phyloP scores from a whole-genome alignment of 805 yeast species.

The Metschnikowia lachancei region DNA sequence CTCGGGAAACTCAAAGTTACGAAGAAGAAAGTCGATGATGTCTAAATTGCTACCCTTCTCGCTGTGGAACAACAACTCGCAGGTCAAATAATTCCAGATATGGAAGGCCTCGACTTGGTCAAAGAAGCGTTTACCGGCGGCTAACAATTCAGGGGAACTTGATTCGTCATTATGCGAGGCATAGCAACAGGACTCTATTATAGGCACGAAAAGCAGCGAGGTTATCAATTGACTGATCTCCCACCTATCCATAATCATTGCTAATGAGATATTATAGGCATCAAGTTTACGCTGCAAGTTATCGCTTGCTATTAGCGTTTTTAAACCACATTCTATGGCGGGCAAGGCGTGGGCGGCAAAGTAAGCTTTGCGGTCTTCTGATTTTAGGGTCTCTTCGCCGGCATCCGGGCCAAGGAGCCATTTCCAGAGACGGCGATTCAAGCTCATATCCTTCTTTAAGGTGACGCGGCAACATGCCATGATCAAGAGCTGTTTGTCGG shows the following conservation, averaged over 20 bases:
- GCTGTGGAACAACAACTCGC: constrained; percentile 37
- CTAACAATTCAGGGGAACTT: constrained; percentile 40
- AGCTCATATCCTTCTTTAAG: constrained; percentile 84
- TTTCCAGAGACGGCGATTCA: constrained; percentile 89
- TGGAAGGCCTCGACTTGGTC: constrained; percentile 80
- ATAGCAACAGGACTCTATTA: constrained; percentile 48
- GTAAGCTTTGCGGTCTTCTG: constrained; percentile 38
- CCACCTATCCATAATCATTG: constrained; percentile 87
- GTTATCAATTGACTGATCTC: constrained; percentile 79
- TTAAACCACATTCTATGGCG: constrained; percentile 51
- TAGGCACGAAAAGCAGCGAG: constrained; percentile 66
- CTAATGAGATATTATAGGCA: constrained; percentile 60
- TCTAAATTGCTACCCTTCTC: constrained; percentile 35
- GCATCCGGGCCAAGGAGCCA: constrained; percentile 85
- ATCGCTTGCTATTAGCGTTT: constrained; percentile 41
- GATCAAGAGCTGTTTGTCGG: constrained; percentile 58
- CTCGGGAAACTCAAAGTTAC: constrained; percentile 71
- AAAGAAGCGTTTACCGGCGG: constrained; percentile 66
- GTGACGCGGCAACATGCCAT: constrained; percentile 67
- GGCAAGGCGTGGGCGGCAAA: constrained; percentile 58
- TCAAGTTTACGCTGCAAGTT: constrained; percentile 37
- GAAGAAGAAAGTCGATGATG: constrained; percentile 57
- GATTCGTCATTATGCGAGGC: neutral
- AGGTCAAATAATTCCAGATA: constrained; percentile 68
- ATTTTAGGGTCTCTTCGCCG: constrained; percentile 2